These are phyloP conservation scores for Mycena kentingensis DNA, from an alignment of 768 basidiomycete species.

Conservation along the genomic window DNA sequence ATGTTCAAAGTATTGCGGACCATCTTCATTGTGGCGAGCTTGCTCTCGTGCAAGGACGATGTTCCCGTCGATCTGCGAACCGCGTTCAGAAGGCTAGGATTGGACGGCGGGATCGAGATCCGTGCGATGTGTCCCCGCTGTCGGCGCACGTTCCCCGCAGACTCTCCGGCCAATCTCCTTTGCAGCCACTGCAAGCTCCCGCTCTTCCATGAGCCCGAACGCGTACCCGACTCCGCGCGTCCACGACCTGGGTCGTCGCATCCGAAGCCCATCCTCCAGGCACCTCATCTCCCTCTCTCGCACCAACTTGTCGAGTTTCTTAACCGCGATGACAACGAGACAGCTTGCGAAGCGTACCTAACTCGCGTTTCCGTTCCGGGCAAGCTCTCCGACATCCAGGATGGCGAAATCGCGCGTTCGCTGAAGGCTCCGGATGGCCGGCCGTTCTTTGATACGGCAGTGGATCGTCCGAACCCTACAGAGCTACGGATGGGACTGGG, in stretches of 20 bases:
- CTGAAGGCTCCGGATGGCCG: constrained; percentile 1
- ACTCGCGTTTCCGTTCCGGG: no score
- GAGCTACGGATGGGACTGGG: constrained; percentile 1
- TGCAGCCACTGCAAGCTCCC: neutral
- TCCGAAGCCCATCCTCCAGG: neutral
- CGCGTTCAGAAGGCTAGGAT: neutral
- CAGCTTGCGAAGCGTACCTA: neutral
- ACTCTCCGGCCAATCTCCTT: neutral
- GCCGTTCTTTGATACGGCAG: neutral
- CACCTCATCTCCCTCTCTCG: neutral
- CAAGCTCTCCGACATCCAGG: neutral
- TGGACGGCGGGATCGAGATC: neutral
- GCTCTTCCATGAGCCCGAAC: neutral
- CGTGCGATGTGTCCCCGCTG: neutral
- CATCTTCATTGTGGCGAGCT: neutral
- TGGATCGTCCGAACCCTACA: neutral
- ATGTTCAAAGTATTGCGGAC: neutral
- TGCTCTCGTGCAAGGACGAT: neutral
- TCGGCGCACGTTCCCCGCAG: neutral
- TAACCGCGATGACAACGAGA: neutral
- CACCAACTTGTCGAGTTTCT: neutral
- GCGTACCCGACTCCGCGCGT: neutral
- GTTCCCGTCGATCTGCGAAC: neutral
- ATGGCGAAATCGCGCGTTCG: neutral
- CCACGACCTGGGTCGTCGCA: neutral